Base-by-base conservation (phyloP, 345 rosid genomes). In the Populus euphratica region DNA sequence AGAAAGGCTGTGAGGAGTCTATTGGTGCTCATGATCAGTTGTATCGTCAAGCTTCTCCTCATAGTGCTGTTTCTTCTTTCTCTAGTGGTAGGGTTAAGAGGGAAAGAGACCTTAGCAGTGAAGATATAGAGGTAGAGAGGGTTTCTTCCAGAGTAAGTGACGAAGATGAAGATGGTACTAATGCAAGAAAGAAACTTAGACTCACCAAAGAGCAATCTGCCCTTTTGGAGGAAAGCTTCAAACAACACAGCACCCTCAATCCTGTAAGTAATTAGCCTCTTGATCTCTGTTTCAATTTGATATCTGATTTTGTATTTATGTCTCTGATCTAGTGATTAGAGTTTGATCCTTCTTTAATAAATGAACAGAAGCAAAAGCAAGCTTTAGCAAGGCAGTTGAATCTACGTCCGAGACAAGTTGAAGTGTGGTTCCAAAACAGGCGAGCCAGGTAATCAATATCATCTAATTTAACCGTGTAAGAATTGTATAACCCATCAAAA, bases 351-450 rank as follows among this genome's bases (percentile, higher is more conserved):
- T 36, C 49, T 2, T 77, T 56, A 8, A 31, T 17, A 17, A 18
- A 74, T 67, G 56, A 31, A 39, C 94, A 95, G 95, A 87, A 82
- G 72, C 91, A 87, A 75, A 91, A 91, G 85, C 87, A 86, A 79
- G 91, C 83, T 65, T 67, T 91, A 49, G 91, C 95, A 73, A 90
- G 94, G 86, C 94, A 94, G 85, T 86, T 96, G 73, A 93, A 97
- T n/a, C 84, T 96, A 72, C 82, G 92, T 73, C 88, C 98, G 5
- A 87, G 99, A 78, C 98, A 96, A 74, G 98, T 96, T 36, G 99
- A 96, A 80, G 99, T 96, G 20, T 96, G 99, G 99, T 96, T 96
- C 85, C 99, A 96, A 77, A 96, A 96, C 90, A 88, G 99, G 80
- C 88, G 99, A 85, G 99, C 99, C 43, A 91, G 99, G 99, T 93